Evolutionary conservation across 164 flowering plant species (phyloP).

Genomic region (Liriodendron chinense): DNA sequence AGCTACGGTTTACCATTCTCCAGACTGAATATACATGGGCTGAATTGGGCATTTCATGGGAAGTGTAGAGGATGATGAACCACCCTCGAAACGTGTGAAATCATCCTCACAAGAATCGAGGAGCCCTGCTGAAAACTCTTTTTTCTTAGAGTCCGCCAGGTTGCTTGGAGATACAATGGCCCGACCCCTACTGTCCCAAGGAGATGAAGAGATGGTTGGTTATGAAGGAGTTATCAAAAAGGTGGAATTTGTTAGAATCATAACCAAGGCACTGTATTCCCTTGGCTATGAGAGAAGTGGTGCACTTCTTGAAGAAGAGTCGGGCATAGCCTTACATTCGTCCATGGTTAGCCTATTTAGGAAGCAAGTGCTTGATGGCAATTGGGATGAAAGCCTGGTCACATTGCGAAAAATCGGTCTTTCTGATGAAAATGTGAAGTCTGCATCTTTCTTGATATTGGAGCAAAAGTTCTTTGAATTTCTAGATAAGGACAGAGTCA

Average conservation of each 20-base stretch:
- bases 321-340: conserved; percentile 70
- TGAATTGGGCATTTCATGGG: conserved; percentile 86
- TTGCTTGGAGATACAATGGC: conserved; percentile 60
- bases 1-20: not conserved
- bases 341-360: conserved; percentile 40
- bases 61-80: conserved; percentile 77
- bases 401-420: conserved; percentile 53
- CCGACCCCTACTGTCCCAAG: conserved; percentile 45
- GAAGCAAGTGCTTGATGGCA: conserved; percentile 57
- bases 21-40: conserved; percentile 54
- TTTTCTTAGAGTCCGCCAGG: conserved; percentile 38
- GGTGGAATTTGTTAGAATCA: conserved; percentile 62
- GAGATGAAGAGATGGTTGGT: conserved; percentile 62
- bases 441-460: conserved; percentile 63
- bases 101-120: conserved; percentile 35
- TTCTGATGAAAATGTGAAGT: conserved; percentile 45
- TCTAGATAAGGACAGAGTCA: conserved; percentile 20
- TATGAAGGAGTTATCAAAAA: conserved; percentile 55
- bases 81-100: conserved; percentile 75
- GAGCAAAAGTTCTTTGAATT: conserved; percentile 77
- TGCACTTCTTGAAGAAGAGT: conserved; percentile 74
- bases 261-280: conserved; percentile 62
- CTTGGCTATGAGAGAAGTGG: conserved; percentile 65
- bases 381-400: conserved; percentile 67
- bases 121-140: conserved; percentile 35